These are phyloP conservation scores for Podospora appendiculata DNA, from an alignment of 495 filamentous ascomycete species.

Conservation along the genomic window DNA sequence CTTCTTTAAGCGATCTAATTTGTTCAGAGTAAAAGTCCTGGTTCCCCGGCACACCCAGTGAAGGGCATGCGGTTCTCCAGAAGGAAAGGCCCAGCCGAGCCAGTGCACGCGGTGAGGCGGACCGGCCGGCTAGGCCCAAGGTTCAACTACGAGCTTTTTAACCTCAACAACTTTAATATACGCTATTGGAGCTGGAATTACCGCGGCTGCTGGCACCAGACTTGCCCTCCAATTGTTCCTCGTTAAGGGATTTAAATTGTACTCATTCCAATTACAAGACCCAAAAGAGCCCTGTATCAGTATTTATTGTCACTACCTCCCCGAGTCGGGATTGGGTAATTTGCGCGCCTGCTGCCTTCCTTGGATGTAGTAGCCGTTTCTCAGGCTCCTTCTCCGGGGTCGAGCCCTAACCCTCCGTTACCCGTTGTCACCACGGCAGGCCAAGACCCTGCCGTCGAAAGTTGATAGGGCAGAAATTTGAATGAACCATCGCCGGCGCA, in stretches of 20 bases:
- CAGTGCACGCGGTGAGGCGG: constrained; percentile 58
- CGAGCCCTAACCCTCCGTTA: constrained; percentile 47
- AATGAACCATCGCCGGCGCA: constrained; percentile 57
- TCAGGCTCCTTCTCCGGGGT: constrained; percentile 37
- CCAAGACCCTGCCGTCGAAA: constrained; percentile 51
- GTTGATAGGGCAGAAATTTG: constrained; percentile 62
- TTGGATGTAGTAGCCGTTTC: constrained; percentile 41
- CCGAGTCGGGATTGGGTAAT: constrained; percentile 45
- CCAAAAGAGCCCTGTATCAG: constrained; percentile 49
- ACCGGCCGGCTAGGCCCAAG: constrained; percentile 45
- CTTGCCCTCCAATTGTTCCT: constrained; percentile 51
- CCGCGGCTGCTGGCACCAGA: constrained; percentile 33
- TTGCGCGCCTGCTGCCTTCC: constrained; percentile 40
- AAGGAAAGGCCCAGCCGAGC: constrained; percentile 56
- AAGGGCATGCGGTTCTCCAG: constrained; percentile 58
- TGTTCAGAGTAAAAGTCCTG: constrained; percentile 67
- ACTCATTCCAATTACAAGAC: constrained; percentile 41
- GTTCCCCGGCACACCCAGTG: constrained; percentile 54
- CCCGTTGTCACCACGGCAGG: constrained; percentile 45
- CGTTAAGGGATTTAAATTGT: constrained; percentile 35
- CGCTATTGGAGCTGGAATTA: constrained; percentile 30
- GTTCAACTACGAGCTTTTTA: constrained; percentile 30
- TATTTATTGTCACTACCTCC: constrained; percentile 45
- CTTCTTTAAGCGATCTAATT: constrained; percentile 69
- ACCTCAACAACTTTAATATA: constrained; percentile 33